Conservation (phyloP, 192 early-diverging fungal species). For the Spizellomyces punctatus region DNA sequence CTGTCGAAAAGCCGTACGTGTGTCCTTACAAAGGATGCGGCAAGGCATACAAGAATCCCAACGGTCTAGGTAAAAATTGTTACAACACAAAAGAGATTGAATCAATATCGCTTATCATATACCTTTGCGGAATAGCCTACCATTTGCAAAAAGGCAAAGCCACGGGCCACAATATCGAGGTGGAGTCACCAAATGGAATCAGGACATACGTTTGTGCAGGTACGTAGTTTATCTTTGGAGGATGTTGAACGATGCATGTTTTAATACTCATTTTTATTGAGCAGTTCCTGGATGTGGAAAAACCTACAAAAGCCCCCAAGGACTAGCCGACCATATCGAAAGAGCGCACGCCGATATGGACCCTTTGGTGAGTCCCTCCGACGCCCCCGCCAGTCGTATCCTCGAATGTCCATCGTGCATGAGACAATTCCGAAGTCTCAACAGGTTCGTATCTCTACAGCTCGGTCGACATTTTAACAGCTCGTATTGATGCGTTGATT, state of each 20-base stretch:
- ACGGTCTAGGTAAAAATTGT: constrained; percentile 26
- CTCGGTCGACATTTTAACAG: background rate
- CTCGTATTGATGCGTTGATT: background rate
- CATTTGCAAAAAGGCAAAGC: constrained; percentile 31
- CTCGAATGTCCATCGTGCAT: constrained; percentile 31
- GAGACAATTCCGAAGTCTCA: constrained; percentile 20
- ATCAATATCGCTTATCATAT: background rate
- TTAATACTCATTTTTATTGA: background rate
- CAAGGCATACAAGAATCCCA: constrained; percentile 40
- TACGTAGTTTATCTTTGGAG: too few species aligned
- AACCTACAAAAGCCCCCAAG: constrained; percentile 19
- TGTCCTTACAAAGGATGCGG: constrained; percentile 36
- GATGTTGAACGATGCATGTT: too few species aligned
- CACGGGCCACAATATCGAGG: constrained; percentile 19
- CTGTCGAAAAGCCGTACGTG: constrained; percentile 25
- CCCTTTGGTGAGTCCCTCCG: background rate
- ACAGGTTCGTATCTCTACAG: constrained; percentile 4
- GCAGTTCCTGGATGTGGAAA: constrained; percentile 8
- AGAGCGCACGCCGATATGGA: constrained; percentile 8
- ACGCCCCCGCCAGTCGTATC: background rate
- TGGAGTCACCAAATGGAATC: background rate
- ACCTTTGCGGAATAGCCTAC: constrained; percentile 7
- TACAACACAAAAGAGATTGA: too few species aligned
- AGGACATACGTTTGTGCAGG: background rate
- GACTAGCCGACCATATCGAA: constrained; percentile 11